Evolutionary conservation across 73 alveolate genomes (phyloP), one percentile per base, ranked within the genome.

Genomic region (Effrenium voratum): DNA sequence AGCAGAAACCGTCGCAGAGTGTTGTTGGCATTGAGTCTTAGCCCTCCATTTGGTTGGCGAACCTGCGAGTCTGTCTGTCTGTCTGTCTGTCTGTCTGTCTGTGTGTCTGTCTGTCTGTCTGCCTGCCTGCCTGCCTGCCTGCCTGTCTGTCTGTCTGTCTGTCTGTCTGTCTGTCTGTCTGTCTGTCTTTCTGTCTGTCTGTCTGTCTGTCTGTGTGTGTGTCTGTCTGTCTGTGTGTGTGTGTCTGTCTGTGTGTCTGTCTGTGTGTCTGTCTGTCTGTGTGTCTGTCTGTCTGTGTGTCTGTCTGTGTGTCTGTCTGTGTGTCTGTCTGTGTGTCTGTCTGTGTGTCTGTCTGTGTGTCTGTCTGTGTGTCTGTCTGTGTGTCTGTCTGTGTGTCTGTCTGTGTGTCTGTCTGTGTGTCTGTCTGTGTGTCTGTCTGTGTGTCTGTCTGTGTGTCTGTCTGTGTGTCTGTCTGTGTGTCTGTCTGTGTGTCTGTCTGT

Each of bases 401-500:
- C 40, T 66, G 80, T 66, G 43, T 66, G 44, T 66, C 40, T 66
- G 80, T 66, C 80, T 66, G 80, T 28, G 44, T 28, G 44, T 28
- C 80, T 66, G 80, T 66, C 40, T 66, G 80, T 66, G 43, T 66
- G 80, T 66, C 40, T 66, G 80, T 66, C 44, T 66, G 80, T 66
- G 80, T 66, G 80, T 66, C 44, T 66, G 80, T 66, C 40, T 99
- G 28, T 66, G 40, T 66, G 80, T 30, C 90, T 99, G 28, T 66
- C 80, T 66, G 80, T 30, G 93, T 99, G 28, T 66, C 80, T 66
- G 80, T 30, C 90, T 99, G 28, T 66, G 40, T 66, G 80, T 30
- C 90, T 99, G 28, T 52, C 66, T 52, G 66, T 52, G 66, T 52
- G 66, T 52, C 66, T 52, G 66, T 52, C 28, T 52, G 66, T 52